Evolutionary conservation across 2,329 filamentous ascomycete genomes (phyloP).

Genomic region (Ceratocystiopsis minuta): DNA sequence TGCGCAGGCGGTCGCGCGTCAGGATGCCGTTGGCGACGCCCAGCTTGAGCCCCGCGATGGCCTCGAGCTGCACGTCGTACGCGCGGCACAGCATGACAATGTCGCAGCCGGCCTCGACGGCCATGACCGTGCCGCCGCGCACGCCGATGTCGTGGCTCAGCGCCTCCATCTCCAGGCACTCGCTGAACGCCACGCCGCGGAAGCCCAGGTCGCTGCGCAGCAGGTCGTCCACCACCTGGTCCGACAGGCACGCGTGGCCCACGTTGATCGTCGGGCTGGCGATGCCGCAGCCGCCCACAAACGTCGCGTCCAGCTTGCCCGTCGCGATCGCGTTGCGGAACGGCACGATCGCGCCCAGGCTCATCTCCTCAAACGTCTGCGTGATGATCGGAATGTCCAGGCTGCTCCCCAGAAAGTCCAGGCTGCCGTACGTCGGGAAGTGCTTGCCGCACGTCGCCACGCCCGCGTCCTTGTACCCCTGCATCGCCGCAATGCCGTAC

Average conservation of each 20-base stretch:
- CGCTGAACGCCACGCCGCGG: constrained; percentile 80
- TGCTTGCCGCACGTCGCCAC: constrained; percentile 86
- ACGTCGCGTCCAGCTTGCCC: constrained; percentile 75
- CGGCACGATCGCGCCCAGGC: constrained; percentile 76
- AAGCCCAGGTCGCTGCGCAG: constrained; percentile 80
- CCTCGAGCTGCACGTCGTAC: constrained; percentile 77
- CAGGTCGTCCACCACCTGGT: constrained; percentile 82
- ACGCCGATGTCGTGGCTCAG: constrained; percentile 94
- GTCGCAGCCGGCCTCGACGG: constrained; percentile 89
- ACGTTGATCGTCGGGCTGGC: constrained; percentile 83
- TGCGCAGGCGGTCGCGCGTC: constrained; percentile 57
- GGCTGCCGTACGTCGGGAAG: constrained; percentile 87
- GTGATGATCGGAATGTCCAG: constrained; percentile 90
- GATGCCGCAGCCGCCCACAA: constrained; percentile 88
- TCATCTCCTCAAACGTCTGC: constrained; percentile 81
- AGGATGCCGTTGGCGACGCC: constrained; percentile 86
- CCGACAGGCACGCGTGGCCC: constrained; percentile 83
- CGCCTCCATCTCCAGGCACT: constrained; percentile 93
- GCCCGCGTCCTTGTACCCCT: constrained; percentile 81
- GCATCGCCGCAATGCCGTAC: constrained; percentile 79
- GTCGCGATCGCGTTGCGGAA: constrained; percentile 79
- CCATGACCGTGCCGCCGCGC: constrained; percentile 91
- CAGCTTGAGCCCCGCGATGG: constrained; percentile 73
- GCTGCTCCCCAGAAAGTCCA: constrained; percentile 82
- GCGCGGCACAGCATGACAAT: constrained; percentile 76